A percentile compares a stretch with the other conserved stretches of the same genome.
Conservation (phyloP, 257 asterid genomes). For the Solanum pennellii region DNA sequence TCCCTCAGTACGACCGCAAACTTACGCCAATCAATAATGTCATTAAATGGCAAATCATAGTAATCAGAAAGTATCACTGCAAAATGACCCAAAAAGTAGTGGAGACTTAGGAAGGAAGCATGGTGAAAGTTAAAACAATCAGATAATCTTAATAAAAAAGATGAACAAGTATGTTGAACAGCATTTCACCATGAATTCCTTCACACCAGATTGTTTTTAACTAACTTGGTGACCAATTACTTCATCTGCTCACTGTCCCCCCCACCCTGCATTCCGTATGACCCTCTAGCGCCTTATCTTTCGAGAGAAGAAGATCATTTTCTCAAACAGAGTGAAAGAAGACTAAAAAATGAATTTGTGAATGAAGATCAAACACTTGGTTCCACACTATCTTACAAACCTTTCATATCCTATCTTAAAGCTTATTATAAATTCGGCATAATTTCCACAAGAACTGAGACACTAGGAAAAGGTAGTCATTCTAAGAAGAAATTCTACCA, state of each 20-base stretch:
- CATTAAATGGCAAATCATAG: slow-evolving; percentile 95
- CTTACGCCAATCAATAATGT: slow-evolving; percentile 70
- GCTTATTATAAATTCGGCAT: neutral
- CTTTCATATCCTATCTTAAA: neutral
- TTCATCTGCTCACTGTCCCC: neutral
- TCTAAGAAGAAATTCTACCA: neutral
- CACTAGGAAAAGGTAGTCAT: neutral
- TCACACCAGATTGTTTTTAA: neutral
- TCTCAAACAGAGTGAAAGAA: neutral
- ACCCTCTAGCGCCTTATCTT: neutral
- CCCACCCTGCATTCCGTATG: no score
- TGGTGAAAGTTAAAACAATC: neutral
- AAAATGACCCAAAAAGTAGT: slow-evolving; percentile 9
- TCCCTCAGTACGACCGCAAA: slow-evolving; percentile 72
- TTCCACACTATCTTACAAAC: neutral
- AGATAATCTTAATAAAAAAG: neutral
- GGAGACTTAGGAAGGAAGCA: neutral
- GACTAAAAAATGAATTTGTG: neutral
- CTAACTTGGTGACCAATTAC: neutral
- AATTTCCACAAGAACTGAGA: neutral
- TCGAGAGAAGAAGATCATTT: neutral
- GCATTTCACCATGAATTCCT: neutral
- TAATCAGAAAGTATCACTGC: slow-evolving; percentile 92
- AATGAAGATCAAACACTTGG: neutral
- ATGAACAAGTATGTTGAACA: neutral